Evolutionary conservation across 257 asterid genomes (phyloP), one percentile per base, ranked within the genome.

Genomic region (Voacanga thouarsii): DNA sequence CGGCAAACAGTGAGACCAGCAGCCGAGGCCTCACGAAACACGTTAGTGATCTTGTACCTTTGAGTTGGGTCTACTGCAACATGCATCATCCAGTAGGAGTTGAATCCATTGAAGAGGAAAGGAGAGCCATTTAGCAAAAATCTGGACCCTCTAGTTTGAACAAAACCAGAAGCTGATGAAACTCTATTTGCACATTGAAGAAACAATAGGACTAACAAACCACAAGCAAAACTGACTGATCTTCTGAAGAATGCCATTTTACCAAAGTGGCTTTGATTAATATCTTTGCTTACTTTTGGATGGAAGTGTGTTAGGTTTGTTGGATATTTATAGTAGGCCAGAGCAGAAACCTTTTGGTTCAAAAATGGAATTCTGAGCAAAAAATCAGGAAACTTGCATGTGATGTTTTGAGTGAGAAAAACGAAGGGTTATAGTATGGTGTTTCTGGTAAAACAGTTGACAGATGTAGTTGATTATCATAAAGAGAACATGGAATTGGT

Each of bases 11-110:
- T 83, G 26, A 89, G 89, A 9, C 92, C 84, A 7, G 85, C 80
- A 33, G 83, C 81, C 0, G 87, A 60, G 4, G 89, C 85, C 30
- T 89, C 89, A 0, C 79, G 80, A n/a, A 87, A 82, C 3, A 82
- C 90, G 14, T 79, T 78, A 6, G 92, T 78, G 55, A 89, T 75
- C 69, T 85, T 89, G 63, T 85, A 28, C 63, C 90, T 82, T 41
- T 88, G 74, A 47, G 77, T 63, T 14, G 88, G 90, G 15, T 88
- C 78, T 12, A 84, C 75, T 16, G 90, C 89, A 50, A 88, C 77
- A 60, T 77, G 81, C 92, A 88, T 88, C 83, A 88, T 82, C 92
- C 90, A 88, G 30, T 88, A 88, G 23, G 92, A 82, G 78, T 88
- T 88, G 83, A 86, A 88, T 59, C 92, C 92, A 76, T 83, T 88